Percentiles rank a stretch among this genome's conserved stretches.
Conservation (phyloP, 495 filamentous ascomycete species). For the Durotheca rogersii region DNA sequence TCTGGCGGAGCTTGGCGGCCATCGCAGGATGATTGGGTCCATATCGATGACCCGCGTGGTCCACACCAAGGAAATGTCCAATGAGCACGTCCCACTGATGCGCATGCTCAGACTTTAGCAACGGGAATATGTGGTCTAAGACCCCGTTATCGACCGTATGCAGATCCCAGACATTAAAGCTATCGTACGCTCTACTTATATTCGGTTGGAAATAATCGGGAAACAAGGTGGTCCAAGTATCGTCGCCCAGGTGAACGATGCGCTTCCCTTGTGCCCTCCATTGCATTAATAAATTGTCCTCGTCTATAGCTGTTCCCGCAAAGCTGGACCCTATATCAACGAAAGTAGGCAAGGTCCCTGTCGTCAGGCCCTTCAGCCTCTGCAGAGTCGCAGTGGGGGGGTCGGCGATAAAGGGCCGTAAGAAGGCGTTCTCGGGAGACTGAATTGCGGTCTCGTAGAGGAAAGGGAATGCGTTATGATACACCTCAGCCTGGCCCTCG, state of each 20-base stretch:
- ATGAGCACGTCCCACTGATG: conserved; percentile 87
- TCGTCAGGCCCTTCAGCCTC: conserved; percentile 89
- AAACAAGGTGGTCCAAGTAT: conserved; percentile 93
- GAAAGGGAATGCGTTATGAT: conserved; percentile 83
- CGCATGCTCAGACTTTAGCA: conserved; percentile 63
- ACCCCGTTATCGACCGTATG: conserved; percentile 97
- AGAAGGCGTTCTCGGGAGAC: conserved; percentile 76
- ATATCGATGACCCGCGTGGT: conserved; percentile 96
- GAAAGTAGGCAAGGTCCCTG: conserved; percentile 92
- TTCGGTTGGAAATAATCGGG: conserved; percentile 86
- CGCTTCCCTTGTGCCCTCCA: conserved; percentile 75
- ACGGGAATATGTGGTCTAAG: conserved; percentile 85
- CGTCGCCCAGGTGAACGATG: conserved; percentile 90
- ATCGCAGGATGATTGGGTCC: conserved; percentile 92
- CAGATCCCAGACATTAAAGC: conserved; percentile 97
- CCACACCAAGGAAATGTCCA: conserved; percentile 91
- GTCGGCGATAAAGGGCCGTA: conserved; percentile 95
- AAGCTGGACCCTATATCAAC: conserved; percentile 93
- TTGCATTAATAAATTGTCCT: conserved; percentile 91
- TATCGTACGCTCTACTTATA: conserved; percentile 85
- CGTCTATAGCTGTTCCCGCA: conserved; percentile 93
- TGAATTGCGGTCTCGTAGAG: conserved; percentile 76
- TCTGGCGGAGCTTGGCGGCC: conserved; percentile 85
- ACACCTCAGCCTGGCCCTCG: conserved; percentile 58
- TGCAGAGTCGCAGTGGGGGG: conserved; percentile 93